Base-by-base conservation (phyloP, 441 rosid species). In the Gossypium schwendimanii region DNA sequence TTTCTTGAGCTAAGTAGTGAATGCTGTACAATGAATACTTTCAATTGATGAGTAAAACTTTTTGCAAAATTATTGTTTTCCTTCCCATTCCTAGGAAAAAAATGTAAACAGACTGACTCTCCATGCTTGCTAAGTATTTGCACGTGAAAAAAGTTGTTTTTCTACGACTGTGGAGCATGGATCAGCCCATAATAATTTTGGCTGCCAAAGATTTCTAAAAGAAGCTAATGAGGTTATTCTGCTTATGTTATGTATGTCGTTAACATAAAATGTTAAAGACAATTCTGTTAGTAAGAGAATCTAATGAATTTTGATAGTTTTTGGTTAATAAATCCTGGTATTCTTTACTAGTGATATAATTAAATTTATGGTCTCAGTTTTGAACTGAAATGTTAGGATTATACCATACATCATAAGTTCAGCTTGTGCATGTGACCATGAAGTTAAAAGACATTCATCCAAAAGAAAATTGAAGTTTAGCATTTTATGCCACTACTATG, bases 161-260 rank as follows among this genome's bases (percentile, higher is more conserved):
- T 9, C 39, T 26, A 67, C 24, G 31, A 8, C 7, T 36, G 7
- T 33, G 62, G 63, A 69, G 31, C 31, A 60, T 18, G 33, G 18
- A 36, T 18, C 54, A 31, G 33, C 20, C 28, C 17, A 11, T 44
- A 17, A 55, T 39, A 55, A 36, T 3, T 55, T 36, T 36, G 52
- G 64, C 63, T 14, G 63, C 50, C 45, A 55, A 36, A 55, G 52
- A 12, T 70, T 55, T 36, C 50, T 36, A 70, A 57, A 70, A 20
- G 36, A 70, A 39, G 62, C 20, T 70, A 63, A 33, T 8, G 21
- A 28, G 17, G 49, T 21, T 69, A 6, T 18, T 11, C 28, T 52
- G 26, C 17, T 52, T 67, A 53, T 28, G 50, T 53, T 14, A 23
- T 54, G 33, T 23, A 45, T 65, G 23, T 20, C 10, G 1, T 41